Evolutionary conservation across 495 filamentous ascomycete species (phyloP).

Genomic region (Hapsidospora chrysogenum): DNA sequence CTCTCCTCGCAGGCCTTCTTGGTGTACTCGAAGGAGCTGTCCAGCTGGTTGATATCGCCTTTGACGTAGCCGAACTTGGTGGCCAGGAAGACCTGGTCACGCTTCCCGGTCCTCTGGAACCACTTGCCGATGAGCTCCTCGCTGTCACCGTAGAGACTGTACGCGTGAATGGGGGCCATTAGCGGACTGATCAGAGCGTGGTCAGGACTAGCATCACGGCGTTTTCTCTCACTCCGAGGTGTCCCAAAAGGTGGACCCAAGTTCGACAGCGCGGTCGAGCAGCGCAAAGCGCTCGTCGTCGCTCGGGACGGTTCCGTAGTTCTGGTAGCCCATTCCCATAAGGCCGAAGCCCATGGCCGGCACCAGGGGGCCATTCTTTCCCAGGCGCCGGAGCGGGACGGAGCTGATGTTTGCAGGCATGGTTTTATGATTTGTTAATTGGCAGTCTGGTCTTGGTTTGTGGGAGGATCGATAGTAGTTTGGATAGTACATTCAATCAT

Average conservation of each 20-base stretch:
- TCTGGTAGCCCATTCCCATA: conserved; percentile 33
- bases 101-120: conserved; percentile 32
- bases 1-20: conserved; percentile 31
- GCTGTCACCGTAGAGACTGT: conserved; percentile 28
- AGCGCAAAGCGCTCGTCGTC: conserved; percentile 23
- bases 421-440: no score
- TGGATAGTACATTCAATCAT: no score
- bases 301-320: conserved; percentile 18
- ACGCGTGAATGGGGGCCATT: no score
- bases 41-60: conserved; percentile 10
- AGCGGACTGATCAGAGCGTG: no score
- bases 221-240: no score
- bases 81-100: conserved; percentile 37
- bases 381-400: no score
- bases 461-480: no score
- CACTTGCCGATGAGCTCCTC: conserved; percentile 38
- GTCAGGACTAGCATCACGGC: no score
- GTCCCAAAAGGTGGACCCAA: conserved; percentile 34
- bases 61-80: conserved; percentile 33
- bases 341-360: conserved; percentile 34
- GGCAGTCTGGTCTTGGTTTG: no score
- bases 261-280: conserved; percentile 24
- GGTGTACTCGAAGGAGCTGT: conserved; percentile 37
- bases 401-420: no score
- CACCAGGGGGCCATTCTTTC: conserved; percentile 32